Evolutionary conservation across 1,139 yeast genomes (phyloP).

Genomic region (Candida frijolesensis): DNA sequence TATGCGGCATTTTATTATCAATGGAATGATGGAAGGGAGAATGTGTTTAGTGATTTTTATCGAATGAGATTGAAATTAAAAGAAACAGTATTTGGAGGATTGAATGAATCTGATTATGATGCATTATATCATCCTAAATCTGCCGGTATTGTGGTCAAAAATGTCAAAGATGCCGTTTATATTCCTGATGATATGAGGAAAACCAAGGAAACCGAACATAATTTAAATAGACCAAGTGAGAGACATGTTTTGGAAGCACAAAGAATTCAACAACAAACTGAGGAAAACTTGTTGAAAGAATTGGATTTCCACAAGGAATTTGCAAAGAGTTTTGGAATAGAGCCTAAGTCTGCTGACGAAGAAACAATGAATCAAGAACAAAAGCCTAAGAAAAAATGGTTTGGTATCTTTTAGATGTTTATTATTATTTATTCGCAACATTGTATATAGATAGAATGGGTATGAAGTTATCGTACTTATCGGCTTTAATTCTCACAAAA

Average conservation of each 20-base stretch:
- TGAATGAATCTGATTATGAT: constrained; percentile 60
- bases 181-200: constrained; percentile 41
- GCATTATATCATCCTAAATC: constrained; percentile 57
- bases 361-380: not conserved
- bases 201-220: constrained; percentile 46
- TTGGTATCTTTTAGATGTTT: constrained; percentile 30
- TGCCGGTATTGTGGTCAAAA: constrained; percentile 35
- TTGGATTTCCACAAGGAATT: constrained; percentile 39
- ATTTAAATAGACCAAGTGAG: constrained; percentile 69
- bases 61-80: constrained; percentile 59
- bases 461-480: not conserved
- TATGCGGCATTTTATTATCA: constrained; percentile 73
- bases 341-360: not conserved
- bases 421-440: not conserved
- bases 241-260: constrained; percentile 79
- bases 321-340: constrained; percentile 25
- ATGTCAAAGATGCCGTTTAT: constrained; percentile 46
- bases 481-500: not conserved
- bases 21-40: constrained; percentile 86
- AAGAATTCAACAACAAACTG: constrained; percentile 66
- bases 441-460: not conserved
- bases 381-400: constrained; percentile 33
- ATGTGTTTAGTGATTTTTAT: constrained; percentile 70
- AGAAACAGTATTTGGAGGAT: constrained; percentile 49
- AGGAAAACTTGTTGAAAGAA: constrained; percentile 65